These are phyloP conservation scores for Pulveroboletus sp. DNA, from an alignment of 768 basidiomycete genomes.

Conservation along the genomic window DNA sequence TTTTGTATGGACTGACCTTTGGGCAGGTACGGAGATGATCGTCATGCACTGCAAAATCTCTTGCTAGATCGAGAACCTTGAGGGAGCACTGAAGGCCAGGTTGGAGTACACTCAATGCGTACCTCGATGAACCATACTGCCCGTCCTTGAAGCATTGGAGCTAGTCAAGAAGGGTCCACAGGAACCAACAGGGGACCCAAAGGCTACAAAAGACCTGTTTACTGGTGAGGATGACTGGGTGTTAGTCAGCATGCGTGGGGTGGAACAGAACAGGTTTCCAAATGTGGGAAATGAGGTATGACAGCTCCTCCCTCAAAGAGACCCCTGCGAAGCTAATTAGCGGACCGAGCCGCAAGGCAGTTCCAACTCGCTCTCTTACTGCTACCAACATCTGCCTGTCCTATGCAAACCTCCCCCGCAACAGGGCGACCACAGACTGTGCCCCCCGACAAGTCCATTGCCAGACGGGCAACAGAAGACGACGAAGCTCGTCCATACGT, in stretches of 20 bases:
- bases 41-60: too few species aligned
- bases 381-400: conserved; percentile 7
- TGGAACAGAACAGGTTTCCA: conserved; percentile 24
- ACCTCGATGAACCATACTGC: too few species aligned
- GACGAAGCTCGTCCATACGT: conserved; percentile 75
- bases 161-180: too few species aligned
- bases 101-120: too few species aligned
- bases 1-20: too few species aligned
- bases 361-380: conserved; percentile 8
- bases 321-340: conserved; percentile 27
- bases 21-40: too few species aligned
- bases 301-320: conserved; percentile 14
- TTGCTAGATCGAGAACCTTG: too few species aligned
- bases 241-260: conserved; percentile 23
- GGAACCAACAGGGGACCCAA: too few species aligned
- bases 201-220: too few species aligned
- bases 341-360: conserved; percentile 11
- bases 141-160: too few species aligned
- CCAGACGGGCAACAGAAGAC: conserved; percentile 44
- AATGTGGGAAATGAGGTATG: conserved; percentile 18
- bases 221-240: too few species aligned
- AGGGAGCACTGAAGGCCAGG: too few species aligned
- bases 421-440: conserved; percentile 22
- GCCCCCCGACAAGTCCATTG: conserved; percentile 23
- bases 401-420: conserved; percentile 19